Base-by-base conservation (phyloP, 2,329 filamentous ascomycete genomes). In the Beauveria sp. region DNA sequence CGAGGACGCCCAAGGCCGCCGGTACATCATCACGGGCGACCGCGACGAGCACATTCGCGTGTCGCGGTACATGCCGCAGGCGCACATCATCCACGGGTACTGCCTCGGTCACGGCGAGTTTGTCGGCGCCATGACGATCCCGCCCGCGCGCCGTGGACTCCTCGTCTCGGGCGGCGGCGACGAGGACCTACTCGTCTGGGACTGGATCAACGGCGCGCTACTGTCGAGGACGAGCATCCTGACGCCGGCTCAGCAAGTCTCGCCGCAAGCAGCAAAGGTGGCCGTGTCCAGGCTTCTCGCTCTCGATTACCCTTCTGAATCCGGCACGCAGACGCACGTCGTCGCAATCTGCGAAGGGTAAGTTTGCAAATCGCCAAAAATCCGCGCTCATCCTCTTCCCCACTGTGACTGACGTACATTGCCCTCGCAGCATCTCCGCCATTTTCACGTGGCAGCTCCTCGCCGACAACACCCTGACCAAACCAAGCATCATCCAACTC, bases 151-250 rank as follows among this genome's bases (percentile, higher is more conserved):
- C 26, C 79, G 80, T 3, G 80, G 86, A n/a, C 67, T 88, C 1
- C 80, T 99, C 34, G 76, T 98, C 38, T 96, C 92, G 6, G 95
- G 91, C 10, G 93, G 93, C 54, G 95, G 93, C 4, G 93, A 98
- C 68, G 80, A 88, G 63, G 83, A 88, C 65, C 70, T 99, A 10
- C 85, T 88, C 64, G 77, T 93, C 0, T 99, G 93, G 93, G 81
- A 93, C 65, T 99, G 93, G 93, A 75, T 77, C 48, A 75, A 74
- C 0, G 82, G 81, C 18, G 74, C 71, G 20, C 70, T 89, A 28
- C 69, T 87, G 0, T 78, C 81, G 26, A 85, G 79, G 67, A 73
- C 82, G 2, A 80, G 83, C 63, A 66, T 91, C 20, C 73, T 83
- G 6, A 69, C 69, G 1, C 71, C 76, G 7, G 78, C 79, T 1